A percentile compares a stretch with the other conserved stretches of the same genome.
Evolutionary conservation across 371 early-diverging fungal species (phyloP).

Genomic region (Rhizopus microsporus): DNA sequence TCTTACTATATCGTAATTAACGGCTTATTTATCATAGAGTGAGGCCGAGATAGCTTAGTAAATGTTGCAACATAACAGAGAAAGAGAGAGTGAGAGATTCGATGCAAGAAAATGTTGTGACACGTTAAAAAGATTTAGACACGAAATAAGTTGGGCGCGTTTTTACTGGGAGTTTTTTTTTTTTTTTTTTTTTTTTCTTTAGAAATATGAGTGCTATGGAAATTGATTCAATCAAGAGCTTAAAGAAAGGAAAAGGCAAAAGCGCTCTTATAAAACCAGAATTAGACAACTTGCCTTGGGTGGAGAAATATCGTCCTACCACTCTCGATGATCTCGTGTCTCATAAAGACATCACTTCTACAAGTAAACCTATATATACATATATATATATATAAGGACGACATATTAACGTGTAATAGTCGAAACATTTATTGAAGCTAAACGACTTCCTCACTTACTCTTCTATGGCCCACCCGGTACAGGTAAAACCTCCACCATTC

Average conservation of each 20-base stretch:
- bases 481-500: slow-evolving; percentile 97
- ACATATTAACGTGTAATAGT: slow-evolving; percentile 46
- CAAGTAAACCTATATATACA: slow-evolving; percentile 54
- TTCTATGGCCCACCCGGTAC: slow-evolving; percentile 99
- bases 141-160: too few relatives aligned
- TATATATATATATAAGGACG: neutral
- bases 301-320: slow-evolving; percentile 94
- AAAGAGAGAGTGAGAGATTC: too few relatives aligned
- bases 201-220: slow-evolving; percentile 34
- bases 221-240: slow-evolving; percentile 23
- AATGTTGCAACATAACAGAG: too few relatives aligned
- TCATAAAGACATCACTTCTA: slow-evolving; percentile 87
- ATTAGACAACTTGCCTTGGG: slow-evolving; percentile 58
- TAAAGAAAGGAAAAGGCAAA: slow-evolving; percentile 39
- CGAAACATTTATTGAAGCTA: slow-evolving; percentile 83
- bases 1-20: too few relatives aligned
- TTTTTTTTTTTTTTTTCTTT: slow-evolving; percentile 1
- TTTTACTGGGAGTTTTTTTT: slow-evolving; percentile 1
- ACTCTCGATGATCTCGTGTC: slow-evolving; percentile 88
- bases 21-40: too few relatives aligned
- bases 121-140: too few relatives aligned
- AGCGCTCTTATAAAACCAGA: slow-evolving; percentile 14
- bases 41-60: too few relatives aligned
- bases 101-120: too few relatives aligned
- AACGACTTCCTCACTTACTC: slow-evolving; percentile 96